These are phyloP conservation scores for Fomitopsis palustris DNA, from an alignment of 1,284 basidiomycete genomes.

Conservation along the genomic window DNA sequence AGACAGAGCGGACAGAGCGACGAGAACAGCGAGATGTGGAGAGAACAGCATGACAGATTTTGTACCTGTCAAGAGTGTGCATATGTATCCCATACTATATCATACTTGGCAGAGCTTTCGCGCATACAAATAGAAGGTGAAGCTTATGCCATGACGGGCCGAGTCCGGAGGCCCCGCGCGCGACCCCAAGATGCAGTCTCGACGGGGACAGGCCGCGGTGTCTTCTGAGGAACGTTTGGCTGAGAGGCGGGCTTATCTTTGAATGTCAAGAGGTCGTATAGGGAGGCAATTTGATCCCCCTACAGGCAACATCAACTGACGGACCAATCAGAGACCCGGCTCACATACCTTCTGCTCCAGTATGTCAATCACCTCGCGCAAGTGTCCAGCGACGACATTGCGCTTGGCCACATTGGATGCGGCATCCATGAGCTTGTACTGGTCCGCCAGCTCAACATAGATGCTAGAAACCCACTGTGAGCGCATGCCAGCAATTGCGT, in stretches of 20 bases:
- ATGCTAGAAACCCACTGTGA: slow-evolving; percentile 49
- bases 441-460: slow-evolving; percentile 83
- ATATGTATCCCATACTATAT: not conserved
- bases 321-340: not conserved
- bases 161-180: not conserved
- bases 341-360: slow-evolving; percentile 76
- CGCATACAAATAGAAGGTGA: not conserved
- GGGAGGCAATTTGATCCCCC: slow-evolving; percentile 86
- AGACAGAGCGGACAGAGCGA: not conserved
- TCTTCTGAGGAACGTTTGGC: slow-evolving; percentile 27
- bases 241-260: slow-evolving; percentile 56
- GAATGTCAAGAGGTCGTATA: slow-evolving; percentile 78
- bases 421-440: slow-evolving; percentile 86
- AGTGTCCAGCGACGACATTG: slow-evolving; percentile 78
- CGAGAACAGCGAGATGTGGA: not conserved
- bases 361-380: slow-evolving; percentile 86
- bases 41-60: not conserved
- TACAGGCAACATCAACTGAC: slow-evolving; percentile 25
- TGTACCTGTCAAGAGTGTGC: not conserved
- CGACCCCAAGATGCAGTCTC: slow-evolving; percentile 1
- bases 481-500: not conserved
- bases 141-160: not conserved
- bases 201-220: not conserved
- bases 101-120: not conserved
- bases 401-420: slow-evolving; percentile 76